Percentiles rank a stretch among this genome's conserved stretches.
These are phyloP conservation scores for Debaryomycetaceae sp. DNA, from an alignment of 1,139 yeast species.

Conservation along the genomic window DNA sequence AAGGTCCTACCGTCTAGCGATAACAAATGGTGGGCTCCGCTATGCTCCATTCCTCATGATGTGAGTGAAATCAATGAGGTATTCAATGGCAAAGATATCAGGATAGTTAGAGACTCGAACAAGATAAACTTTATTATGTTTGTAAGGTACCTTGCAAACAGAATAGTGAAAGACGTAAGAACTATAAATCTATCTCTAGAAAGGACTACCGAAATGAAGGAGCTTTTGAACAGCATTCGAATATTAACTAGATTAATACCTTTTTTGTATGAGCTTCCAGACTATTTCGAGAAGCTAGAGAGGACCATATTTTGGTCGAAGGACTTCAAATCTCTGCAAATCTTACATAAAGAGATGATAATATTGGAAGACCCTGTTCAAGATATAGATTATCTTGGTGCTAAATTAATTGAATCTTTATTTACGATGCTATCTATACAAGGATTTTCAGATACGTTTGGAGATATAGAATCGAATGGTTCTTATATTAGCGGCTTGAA, in stretches of 20 bases:
- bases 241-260: slow-evolving; percentile 68
- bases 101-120: slow-evolving; percentile 58
- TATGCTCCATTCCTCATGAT: slow-evolving; percentile 28
- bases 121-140: slow-evolving; percentile 53
- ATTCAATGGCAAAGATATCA: slow-evolving; percentile 56
- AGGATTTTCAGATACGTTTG: slow-evolving; percentile 34
- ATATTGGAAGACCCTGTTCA: neutral
- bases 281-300: slow-evolving; percentile 31
- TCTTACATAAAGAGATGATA: slow-evolving; percentile 4
- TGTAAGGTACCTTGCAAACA: slow-evolving; percentile 36
- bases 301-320: slow-evolving; percentile 33
- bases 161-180: slow-evolving; percentile 22
- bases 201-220: slow-evolving; percentile 7
- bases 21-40: slow-evolving; percentile 48
- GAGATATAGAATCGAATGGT: neutral
- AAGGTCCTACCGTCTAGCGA: slow-evolving; percentile 44
- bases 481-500: slow-evolving; percentile 9
- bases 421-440: slow-evolving; percentile 56
- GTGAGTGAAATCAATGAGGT: slow-evolving; percentile 54
- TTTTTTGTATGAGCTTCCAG: slow-evolving; percentile 54
- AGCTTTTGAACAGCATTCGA: slow-evolving; percentile 58
- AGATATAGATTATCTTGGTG: slow-evolving; percentile 35
- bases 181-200: neutral
- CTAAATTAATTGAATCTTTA: slow-evolving; percentile 41
- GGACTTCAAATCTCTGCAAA: slow-evolving; percentile 22